Evolutionary conservation across 495 filamentous ascomycete genomes (phyloP), one percentile per base, ranked within the genome.

Genomic region (Penicillium crystallinum): DNA sequence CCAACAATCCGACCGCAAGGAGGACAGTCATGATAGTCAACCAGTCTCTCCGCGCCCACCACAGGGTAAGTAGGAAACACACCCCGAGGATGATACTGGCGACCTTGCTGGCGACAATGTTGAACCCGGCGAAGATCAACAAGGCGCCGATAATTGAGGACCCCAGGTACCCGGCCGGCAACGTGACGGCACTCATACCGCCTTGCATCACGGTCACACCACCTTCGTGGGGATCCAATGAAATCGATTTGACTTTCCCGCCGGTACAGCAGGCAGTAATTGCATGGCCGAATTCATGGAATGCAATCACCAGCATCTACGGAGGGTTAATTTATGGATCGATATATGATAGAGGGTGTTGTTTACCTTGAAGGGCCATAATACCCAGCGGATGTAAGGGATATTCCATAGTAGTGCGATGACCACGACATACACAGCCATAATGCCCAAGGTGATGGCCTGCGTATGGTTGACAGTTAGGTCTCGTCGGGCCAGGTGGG

Each of bases 321-420:
- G 27, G n/a, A 21, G 25, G 34, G 12, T 39, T 39, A 51, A 47
- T 37, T n/a, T 4, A 19, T 23, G 9, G 18, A 34, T 55, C 18
- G 9, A 36, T 9, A 18, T 10, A 22, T 19, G 10, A n/a, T 6
- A 18, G 35, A 21, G 52, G 35, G n/a, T n/a, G 14, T 11, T 21
- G 38, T 53, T 46, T 65, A 88, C 85, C 72, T 91, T 91, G 75
- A 91, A 91, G n/a, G 87, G 87, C 86, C 86, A 91, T 17, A 91
- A 67, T 0, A 80, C 75, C 76, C 77, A 87, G 15, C 82, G 77
- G 15, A 91, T 65, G 62, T 91, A 90, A 1, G 87, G 87, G 8
- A 90, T 50, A 64, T 91, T 91, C 87, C 87, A 91, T 6, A 91
- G 69, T 19, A 90, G 67, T 3, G 85, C 85, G 56, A 91, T 90